Base-by-base conservation (phyloP, 2,329 filamentous ascomycete genomes). In the Leptodontidium sp. region DNA sequence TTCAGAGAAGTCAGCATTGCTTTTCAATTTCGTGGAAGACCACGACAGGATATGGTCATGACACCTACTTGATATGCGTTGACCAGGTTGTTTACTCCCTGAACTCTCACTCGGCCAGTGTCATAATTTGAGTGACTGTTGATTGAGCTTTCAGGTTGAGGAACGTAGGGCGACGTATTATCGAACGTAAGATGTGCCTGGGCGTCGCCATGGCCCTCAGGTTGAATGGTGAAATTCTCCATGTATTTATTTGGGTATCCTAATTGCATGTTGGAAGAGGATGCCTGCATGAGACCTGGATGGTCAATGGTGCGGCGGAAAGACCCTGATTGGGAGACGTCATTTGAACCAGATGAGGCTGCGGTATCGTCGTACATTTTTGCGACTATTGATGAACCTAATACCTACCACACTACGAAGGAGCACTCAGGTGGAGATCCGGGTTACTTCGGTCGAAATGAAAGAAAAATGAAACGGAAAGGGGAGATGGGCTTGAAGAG, bases 1-100 rank as follows among this genome's bases (percentile, higher is more conserved):
- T 38, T 38, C 53, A 58, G 3, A 58, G 29, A 58, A 40, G 53
- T 58, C 53, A 58, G 53, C 32, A 38, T 24, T 21, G 35, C 52
- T 57, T 21, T 40, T 35, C 9, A n/a, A 24, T 11, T 58, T 9
- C 17, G 1, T 15, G 24, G 32, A 40, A 21, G n/a, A 38, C 7
- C 17, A 29, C 32, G 29, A 40, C 29, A 15, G 53, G 6, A 35
- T n/a, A n/a, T 58, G 32, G 29, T 12, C 17, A 15, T 58, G 29
- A 58, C 9, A 38, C 11, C 53, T 40, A 58, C 53, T 5, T 58
- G 29, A 58, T 58, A 58, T 40, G 35, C 32, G 35, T 24, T 40
- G 35, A 58, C 32, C 21, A 32, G 53, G 15, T 58, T 35, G 15
- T 40, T 58, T 6, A 4, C n/a, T 58, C 53, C 9, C 11, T 21